These are phyloP conservation scores for Poterioochromonas sp. DNA, from an alignment of 352 stramenopile species.

Conservation along the genomic window DNA sequence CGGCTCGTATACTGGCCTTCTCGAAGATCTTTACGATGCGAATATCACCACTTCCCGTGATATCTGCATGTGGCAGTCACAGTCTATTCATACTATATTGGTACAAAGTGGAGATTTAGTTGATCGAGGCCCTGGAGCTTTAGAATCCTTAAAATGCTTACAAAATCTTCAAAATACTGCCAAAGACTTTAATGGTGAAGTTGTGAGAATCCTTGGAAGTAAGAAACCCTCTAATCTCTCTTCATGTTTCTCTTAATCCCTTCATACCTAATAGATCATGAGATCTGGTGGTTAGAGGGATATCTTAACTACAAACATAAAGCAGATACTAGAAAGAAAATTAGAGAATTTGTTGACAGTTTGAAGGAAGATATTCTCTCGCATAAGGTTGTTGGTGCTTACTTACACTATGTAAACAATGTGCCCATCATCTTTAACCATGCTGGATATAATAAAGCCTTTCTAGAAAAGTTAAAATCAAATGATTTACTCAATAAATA, in stretches of 20 bases:
- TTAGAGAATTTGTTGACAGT: neutral
- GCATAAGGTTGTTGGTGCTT: neutral
- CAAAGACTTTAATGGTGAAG: neutral
- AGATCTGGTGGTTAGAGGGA: constrained; percentile 12
- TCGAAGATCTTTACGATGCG: neutral
- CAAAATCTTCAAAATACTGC: neutral
- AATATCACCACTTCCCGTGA: neutral
- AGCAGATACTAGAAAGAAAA: constrained; percentile 3
- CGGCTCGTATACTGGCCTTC: neutral
- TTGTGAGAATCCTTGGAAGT: constrained; percentile 20
- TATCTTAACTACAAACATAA: neutral
- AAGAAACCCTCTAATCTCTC: neutral
- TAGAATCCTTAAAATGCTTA: neutral
- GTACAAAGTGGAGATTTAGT: constrained; percentile 21
- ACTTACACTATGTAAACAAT: neutral
- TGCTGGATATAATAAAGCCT: neutral
- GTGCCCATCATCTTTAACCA: constrained; percentile 15
- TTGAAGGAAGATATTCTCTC: neutral
- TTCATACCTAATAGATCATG: constrained; percentile 9
- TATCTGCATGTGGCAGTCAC: neutral
- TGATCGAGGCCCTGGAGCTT: constrained; percentile 11
- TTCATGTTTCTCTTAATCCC: neutral
- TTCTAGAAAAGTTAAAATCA: neutral
- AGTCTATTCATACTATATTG: neutral
- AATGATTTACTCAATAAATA: neutral